Evolutionary conservation across 2,329 filamentous ascomycete genomes (phyloP), one percentile per base, ranked within the genome.

Genomic region (Zasmidium cellare): DNA sequence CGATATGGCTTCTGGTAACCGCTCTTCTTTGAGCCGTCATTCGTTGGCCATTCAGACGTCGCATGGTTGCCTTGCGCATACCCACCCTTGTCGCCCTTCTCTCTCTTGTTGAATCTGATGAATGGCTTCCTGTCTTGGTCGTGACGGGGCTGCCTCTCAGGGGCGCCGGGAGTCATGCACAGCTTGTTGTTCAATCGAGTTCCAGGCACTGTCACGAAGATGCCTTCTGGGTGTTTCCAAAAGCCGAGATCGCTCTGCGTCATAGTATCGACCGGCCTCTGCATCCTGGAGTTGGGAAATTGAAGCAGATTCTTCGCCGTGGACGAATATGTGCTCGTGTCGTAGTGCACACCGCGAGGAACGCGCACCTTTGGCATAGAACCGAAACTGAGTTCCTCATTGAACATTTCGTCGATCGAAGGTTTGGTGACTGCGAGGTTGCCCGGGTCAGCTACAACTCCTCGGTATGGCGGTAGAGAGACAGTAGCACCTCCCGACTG

Each of bases 401-500:
- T 74, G 49, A 80, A 77, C 20, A 79, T 71, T 11, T 69, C 58
- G 44, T 78, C 77, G 24, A 76, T 73, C 20, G 69, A 72, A 19
- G 72, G 71, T 62, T 77, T 78, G 18, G 76, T 75, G 12, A 67
- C 65, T 3, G 71, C 62, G n/a, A 75, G 74, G 19, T 52, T 53
- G 60, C 67, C 72, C 46, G 69, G 65, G 57, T 72, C 65, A 44
- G 76, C 67, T 18, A 65, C 65, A 55, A 67, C 68, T 25, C 63
- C 62, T 49, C 64, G 59, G 11, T 55, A 62, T 55, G 58, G 65
- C 18, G 87, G 90, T 7, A 93, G 77, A 12, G 88, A 91, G 2
- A 94, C 89, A 0, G 89, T 90, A 3, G 89, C 87, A 25, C 82
- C 77, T 38, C 79, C 74, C 48, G 77, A 69, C 80, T 73, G 57